Percentiles rank a stretch among this genome's conserved stretches.
Conservation (phyloP, 2,329 filamentous ascomycete genomes). For the Aspergillus ochraceoroseus region DNA sequence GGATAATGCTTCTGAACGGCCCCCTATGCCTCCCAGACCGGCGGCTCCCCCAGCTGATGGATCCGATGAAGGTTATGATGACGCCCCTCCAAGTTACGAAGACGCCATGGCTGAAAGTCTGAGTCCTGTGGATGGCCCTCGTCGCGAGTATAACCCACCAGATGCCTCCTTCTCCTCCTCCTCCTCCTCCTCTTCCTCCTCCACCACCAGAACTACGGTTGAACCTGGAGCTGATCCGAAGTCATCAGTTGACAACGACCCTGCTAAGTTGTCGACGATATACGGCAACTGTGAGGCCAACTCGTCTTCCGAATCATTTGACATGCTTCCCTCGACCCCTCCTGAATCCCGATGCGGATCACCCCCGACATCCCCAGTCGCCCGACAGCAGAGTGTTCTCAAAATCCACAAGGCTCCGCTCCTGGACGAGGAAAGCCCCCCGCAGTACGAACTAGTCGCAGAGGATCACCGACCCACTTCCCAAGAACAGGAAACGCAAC, state of each 20-base stretch:
- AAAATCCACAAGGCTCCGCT: slow-evolving; percentile 27
- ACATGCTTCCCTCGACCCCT: slow-evolving; percentile 38
- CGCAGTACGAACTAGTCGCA: slow-evolving; percentile 30
- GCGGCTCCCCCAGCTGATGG: slow-evolving; percentile 23
- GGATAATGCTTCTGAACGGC: slow-evolving; percentile 21
- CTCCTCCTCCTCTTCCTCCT: slow-evolving; percentile 9
- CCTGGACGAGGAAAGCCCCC: slow-evolving; percentile 29
- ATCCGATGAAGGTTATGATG: slow-evolving; percentile 47
- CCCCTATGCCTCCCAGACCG: slow-evolving; percentile 43
- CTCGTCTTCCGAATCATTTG: slow-evolving; percentile 38
- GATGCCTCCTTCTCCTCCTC: slow-evolving; percentile 27
- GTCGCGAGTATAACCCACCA: slow-evolving; percentile 50
- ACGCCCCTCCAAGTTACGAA: slow-evolving; percentile 92
- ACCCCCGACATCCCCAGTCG: slow-evolving; percentile 29
- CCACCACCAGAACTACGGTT: slow-evolving; percentile 21
- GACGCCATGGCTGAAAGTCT: slow-evolving; percentile 80
- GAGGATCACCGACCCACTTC: slow-evolving; percentile 16
- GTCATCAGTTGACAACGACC: slow-evolving; percentile 31
- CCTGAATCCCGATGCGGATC: slow-evolving; percentile 35
- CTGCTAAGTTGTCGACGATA: slow-evolving; percentile 27
- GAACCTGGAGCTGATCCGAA: slow-evolving; percentile 39
- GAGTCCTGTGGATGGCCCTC: slow-evolving; percentile 65
- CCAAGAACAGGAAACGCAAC: slow-evolving; percentile 17
- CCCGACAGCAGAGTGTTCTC: slow-evolving; percentile 32
- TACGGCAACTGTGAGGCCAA: slow-evolving; percentile 22